Evolutionary conservation across 83 land plant species (phyloP), one percentile per base, ranked within the genome.

Genomic region (Picea abies): DNA sequence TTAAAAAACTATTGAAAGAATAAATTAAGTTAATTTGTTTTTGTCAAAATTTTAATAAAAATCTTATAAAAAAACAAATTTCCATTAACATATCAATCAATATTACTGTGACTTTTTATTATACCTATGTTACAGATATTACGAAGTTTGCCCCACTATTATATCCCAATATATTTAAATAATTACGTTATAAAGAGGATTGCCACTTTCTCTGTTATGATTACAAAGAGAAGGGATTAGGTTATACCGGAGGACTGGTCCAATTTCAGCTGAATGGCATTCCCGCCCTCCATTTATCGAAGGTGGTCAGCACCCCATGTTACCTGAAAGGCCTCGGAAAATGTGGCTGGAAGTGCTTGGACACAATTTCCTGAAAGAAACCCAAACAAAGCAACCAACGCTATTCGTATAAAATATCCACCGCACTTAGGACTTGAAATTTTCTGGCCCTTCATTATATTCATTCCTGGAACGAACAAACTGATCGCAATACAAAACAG

Each of bases 251-350:
- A 66, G 6, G 26, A 22, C 4, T 66, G 69, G 69, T n/a, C 69
- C 69, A 66, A 15, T 22, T 22, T 66, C 6, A 66, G 23, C 4
- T 66, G 25, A 66, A 66, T 66, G 23, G 8, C 16, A 3, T n/a
- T 66, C 22, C 91, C 91, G 0, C 83, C 91, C 10, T 84, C 83
- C 44, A 86, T 49, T 67, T 84, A 81, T 78, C 41, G 71, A 78
- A 91, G 70, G 68, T 91, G 93, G 29, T 81, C 26, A 20, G 83
- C 90, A 22, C 89, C 81, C 93, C 91, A 89, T 1, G 93, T 91
- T 78, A 87, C 60, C 12, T 78, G 47, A 76, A 91, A 91, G 69
- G 87, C 91, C 56, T 91, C 81, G 1, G 29, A 73, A 78, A 91
- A 91, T 2, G 91, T 87, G 3, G 93, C 12, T 1, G 85, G 91